Evolutionary conservation across 495 filamentous ascomycete genomes (phyloP).

Genomic region (Xylaria acuta): DNA sequence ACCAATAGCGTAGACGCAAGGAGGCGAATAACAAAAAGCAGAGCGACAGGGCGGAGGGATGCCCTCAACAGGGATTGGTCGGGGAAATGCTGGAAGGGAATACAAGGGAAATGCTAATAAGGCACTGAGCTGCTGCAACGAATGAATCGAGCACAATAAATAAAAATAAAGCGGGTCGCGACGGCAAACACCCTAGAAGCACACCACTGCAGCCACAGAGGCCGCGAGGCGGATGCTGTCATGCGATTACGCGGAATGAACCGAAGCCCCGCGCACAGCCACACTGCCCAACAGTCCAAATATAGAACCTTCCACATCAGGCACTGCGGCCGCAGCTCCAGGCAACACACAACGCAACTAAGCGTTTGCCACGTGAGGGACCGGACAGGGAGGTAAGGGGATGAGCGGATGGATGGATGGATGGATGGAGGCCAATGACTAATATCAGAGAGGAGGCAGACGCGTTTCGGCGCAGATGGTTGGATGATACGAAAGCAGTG

Average conservation of each 20-base stretch:
- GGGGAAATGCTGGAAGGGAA: not conserved
- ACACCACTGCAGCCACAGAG: slow-evolving; percentile 20
- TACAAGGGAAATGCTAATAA: not conserved
- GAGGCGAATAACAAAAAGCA: not conserved
- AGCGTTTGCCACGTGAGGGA: slow-evolving; percentile 24
- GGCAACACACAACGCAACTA: slow-evolving; percentile 18
- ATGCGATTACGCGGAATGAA: slow-evolving; percentile 15
- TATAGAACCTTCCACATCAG: slow-evolving; percentile 22
- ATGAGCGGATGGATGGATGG: no score
- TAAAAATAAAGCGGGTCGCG: not conserved
- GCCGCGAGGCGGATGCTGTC: slow-evolving; percentile 8
- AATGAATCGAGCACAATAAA: not conserved
- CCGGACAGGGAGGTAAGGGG: not conserved
- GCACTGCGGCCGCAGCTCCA: not conserved
- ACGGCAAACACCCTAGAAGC: not conserved
- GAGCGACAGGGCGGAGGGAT: not conserved
- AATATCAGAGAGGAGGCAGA: slow-evolving; percentile 8
- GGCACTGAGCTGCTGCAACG: not conserved
- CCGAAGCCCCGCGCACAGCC: slow-evolving; percentile 18
- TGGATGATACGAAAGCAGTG: slow-evolving; percentile 4
- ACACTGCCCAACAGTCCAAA: slow-evolving; percentile 10
- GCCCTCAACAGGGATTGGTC: not conserved
- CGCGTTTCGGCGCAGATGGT: not conserved
- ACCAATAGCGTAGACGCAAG: not conserved
- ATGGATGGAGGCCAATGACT: not conserved